phyloP scores from a whole-genome alignment of 1,284 basidiomycete genomes.

The Cryptococcus floricola region DNA sequence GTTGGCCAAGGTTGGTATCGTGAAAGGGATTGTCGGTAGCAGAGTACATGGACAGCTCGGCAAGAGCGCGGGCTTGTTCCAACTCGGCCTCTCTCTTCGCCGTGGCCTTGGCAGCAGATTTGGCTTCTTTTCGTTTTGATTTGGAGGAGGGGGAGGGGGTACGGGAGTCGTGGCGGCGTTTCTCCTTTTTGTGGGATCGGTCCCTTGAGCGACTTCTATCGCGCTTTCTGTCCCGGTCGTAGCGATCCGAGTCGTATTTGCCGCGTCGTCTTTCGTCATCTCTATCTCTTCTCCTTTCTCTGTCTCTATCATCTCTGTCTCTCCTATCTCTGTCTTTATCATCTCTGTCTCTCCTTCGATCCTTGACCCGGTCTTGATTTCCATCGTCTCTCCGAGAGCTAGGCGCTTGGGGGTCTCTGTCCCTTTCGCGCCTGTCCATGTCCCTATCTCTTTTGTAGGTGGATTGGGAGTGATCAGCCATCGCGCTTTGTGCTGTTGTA shows the following conservation, averaged over 20 bases:
- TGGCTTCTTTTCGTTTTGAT: conserved; percentile 66
- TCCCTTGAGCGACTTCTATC: conserved; percentile 28
- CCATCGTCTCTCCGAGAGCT: conserved; percentile 10
- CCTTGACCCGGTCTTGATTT: conserved; percentile 16
- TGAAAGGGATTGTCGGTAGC: conserved; percentile 93
- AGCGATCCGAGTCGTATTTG: conserved; percentile 16
- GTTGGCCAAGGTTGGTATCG: conserved; percentile 88
- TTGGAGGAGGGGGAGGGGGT: conserved; percentile 35
- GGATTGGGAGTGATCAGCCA: no score
- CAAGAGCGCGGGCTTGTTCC: conserved; percentile 79
- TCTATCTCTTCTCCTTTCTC: conserved; percentile 19
- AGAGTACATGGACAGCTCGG: conserved; percentile 81
- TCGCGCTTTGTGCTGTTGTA: no score
- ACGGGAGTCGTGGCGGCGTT: conserved; percentile 33
- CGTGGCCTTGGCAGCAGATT: conserved; percentile 70
- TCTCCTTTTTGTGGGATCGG: conserved; percentile 38
- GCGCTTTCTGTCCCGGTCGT: conserved; percentile 17
- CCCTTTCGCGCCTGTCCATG: conserved; percentile 15
- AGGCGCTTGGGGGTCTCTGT: conserved; percentile 5
- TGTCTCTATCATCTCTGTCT: conserved; percentile 18
- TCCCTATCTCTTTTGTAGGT: conserved; percentile 9
- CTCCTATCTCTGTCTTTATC: conserved; percentile 25
- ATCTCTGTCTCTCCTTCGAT: conserved; percentile 4
- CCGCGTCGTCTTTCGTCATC: conserved; percentile 13
- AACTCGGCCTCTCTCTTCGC: conserved; percentile 76